Percentiles rank a stretch among this genome's conserved stretches.
Conservation (phyloP, 257 asterid genomes). For the Galeopsis tetrahit region DNA sequence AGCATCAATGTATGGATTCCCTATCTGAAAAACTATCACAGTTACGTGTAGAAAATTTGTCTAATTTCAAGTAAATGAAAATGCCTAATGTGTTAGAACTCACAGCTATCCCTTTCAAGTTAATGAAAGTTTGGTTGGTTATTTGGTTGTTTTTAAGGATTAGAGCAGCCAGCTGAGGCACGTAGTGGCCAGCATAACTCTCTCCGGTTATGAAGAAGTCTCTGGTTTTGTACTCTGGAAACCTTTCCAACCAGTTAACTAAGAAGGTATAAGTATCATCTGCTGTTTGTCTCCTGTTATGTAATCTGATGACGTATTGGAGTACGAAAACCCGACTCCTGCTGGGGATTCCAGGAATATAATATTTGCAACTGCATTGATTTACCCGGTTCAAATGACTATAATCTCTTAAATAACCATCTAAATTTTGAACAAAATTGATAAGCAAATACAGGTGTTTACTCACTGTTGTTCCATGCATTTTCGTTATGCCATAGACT, state of each 20-base stretch:
- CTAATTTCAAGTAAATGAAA: not conserved
- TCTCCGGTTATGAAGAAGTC: conserved; percentile 70
- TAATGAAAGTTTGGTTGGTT: conserved; percentile 52
- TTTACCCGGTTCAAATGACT: no score
- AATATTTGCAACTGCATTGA: conserved; percentile 62
- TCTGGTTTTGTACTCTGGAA: conserved; percentile 68
- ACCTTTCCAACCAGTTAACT: conserved; percentile 68
- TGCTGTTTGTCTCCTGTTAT: conserved; percentile 58
- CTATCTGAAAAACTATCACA: conserved; percentile 46
- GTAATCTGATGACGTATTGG: conserved; percentile 58
- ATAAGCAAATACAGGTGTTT: no score
- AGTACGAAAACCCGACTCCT: conserved; percentile 75
- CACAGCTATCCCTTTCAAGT: conserved; percentile 65
- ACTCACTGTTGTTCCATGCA: conserved; percentile 58
- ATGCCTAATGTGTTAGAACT: conserved; percentile 15
- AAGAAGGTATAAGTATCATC: conserved; percentile 58
- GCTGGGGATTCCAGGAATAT: conserved; percentile 76
- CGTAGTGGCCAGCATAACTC: conserved; percentile 78
- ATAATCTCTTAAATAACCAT: no score
- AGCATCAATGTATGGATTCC: conserved; percentile 57
- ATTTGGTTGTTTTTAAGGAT: conserved; percentile 53
- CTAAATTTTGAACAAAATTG: no score
- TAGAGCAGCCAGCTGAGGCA: conserved; percentile 66
- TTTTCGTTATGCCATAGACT: conserved; percentile 51
- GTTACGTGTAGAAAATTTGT: not conserved